Percentiles rank a stretch among this genome's conserved stretches.
Evolutionary conservation across 179 eudicot species (phyloP).

Genomic region (Nepenthes alata): DNA sequence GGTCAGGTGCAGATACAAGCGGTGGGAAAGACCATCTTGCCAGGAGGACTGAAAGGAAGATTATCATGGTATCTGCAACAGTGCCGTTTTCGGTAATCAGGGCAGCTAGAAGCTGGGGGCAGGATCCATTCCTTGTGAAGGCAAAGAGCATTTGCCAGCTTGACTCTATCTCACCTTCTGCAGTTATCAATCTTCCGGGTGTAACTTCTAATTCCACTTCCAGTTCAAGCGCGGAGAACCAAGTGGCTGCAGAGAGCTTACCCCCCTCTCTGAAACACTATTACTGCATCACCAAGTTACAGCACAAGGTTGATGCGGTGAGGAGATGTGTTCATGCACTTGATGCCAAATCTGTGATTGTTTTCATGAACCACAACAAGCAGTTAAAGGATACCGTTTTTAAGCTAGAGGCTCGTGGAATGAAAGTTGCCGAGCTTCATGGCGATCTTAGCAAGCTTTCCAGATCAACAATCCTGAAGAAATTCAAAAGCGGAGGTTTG

Average conservation of each 20-base stretch:
- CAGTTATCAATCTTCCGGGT: conserved; percentile 23
- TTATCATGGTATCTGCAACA: conserved; percentile 88
- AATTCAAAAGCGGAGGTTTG: conserved; percentile 61
- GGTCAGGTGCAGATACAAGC: conserved; percentile 30
- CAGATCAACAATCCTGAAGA: conserved; percentile 64
- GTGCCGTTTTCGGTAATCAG: conserved; percentile 79
- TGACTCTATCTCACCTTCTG: conserved; percentile 35
- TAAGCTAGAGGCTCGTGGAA: conserved; percentile 83
- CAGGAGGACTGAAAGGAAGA: conserved; percentile 35
- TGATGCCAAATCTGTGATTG: conserved; percentile 68
- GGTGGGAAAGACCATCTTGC: conserved; percentile 9
- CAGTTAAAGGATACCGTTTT: conserved; percentile 75
- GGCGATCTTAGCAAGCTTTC: conserved; percentile 75
- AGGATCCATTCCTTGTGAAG: conserved; percentile 65
- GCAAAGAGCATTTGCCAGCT: conserved; percentile 53
- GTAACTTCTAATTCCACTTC: conserved; percentile 15
- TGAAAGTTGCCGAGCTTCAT: conserved; percentile 70
- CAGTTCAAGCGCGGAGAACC: conserved; percentile 13
- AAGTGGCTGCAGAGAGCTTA: conserved; percentile 48
- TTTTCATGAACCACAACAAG: conserved; percentile 72
- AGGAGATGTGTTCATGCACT: conserved; percentile 82
- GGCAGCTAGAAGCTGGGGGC: conserved; percentile 78
- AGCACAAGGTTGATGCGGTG: conserved; percentile 76
- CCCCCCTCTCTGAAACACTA: conserved; percentile 76
- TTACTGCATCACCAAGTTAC: conserved; percentile 54